Evolutionary conservation across 306 rosid genomes (phyloP), one percentile per base, ranked within the genome.

Genomic region (Cyamopsis tetragonoloba): DNA sequence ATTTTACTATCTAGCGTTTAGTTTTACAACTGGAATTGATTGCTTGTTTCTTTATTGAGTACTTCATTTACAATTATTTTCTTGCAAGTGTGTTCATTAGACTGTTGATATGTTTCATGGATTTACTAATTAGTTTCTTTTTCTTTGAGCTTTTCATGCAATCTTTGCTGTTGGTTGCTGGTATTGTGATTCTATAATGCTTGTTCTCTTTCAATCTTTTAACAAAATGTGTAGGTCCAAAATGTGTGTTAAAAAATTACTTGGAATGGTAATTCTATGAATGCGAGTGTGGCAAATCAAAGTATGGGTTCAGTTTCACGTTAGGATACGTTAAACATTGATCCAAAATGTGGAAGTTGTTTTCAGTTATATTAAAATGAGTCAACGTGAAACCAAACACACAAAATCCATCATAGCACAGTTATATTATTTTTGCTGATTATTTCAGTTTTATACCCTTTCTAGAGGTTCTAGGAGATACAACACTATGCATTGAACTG

Each of bases 1-100:
- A 65, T 74, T 68, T 63, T 50, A 20, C 28, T 55, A 44, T 55
- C 64, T 78, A 57, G 31, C 53, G 34, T 23, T 27, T 65, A 56
- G 34, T 30, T 50, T 49, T 41, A 23, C 34, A 54, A 43, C 23
- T 17, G 3, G 11, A 23, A 57, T 47, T 32, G 23, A 51, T 65
- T 60, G 38, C 27, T 35, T 37, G 34, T 63, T 66, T 46, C 61
- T 61, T 28, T 63, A 34, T 3, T 2, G 2, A 34, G 32, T 49
- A 37, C 49, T 59, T 46, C 60, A 39, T 39, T 19, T 6, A 42
- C 26, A 41, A 31, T 51, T 24, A 53, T 38, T 37, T 22, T 8
- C 66, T 37, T 28, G 24, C 19, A 14, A 22, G 30, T 61, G 46
- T 48, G 62, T 15, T 47, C 54, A 26, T 37, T 43, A 3, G 62